phyloP scores from a whole-genome alignment of 306 rosid genomes.

The Fragaria vesca region DNA sequence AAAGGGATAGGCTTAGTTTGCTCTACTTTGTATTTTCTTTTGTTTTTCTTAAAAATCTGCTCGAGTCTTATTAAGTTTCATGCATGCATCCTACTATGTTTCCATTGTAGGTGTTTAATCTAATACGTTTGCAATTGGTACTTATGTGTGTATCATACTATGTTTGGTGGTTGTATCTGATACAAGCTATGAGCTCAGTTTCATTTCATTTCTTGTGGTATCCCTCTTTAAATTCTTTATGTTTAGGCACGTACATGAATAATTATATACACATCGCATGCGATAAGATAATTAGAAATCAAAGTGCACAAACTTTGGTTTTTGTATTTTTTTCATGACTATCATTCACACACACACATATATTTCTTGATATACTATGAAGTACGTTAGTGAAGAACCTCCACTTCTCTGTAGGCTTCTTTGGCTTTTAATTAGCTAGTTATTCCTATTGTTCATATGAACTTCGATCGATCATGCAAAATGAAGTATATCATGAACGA shows the following conservation, averaged over 20 bases:
- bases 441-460: background rate
- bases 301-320: background rate
- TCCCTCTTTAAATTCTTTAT: background rate
- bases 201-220: background rate
- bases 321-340: background rate
- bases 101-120: background rate
- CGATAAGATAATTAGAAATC: background rate
- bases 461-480: background rate
- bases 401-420: background rate
- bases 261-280: background rate
- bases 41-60: background rate
- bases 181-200: background rate
- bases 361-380: background rate
- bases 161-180: conserved; percentile 3
- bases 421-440: background rate
- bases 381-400: background rate
- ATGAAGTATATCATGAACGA: background rate
- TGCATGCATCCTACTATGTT: conserved; percentile 5
- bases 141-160: conserved; percentile 1
- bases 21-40: conserved; percentile 1
- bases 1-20: conserved; percentile 5
- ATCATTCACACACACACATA: background rate
- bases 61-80: conserved; percentile 9
- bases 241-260: background rate
- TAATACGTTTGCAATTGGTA: background rate